Base-by-base conservation (phyloP, 768 basidiomycete genomes). In the Lentinus tigrinus region DNA sequence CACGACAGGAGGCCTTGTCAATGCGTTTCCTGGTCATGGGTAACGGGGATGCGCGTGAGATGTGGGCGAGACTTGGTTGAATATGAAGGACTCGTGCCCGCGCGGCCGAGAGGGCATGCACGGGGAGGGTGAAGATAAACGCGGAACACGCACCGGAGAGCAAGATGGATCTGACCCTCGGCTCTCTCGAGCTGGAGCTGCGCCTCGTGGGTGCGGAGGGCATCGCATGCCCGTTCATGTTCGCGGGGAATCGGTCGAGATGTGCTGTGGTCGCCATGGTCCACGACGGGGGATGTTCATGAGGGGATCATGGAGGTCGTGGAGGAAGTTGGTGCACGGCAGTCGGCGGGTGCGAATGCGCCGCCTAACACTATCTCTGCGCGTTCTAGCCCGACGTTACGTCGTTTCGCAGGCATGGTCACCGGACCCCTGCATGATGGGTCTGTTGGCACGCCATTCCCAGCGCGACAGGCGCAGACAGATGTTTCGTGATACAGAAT, bases 101-200 rank as follows among this genome's bases (percentile, higher is more conserved):
- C 28, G 3, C 19, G 50, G n/a, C 4, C 26, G 14, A 3, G 3
- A 46, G 16, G 53, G 6, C 46, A 24, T n/a, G n/a, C n/a, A 47
- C 17, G 16, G 47, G 11, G 36, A 21, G 27, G 36, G 58, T 40
- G n/a, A 37, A 47, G 51, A 53, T 56, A 55, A 56, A 53, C 50
- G 54, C 54, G 55, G 60, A 42, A 50, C 51, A 61, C 60, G 60
- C 52, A 61, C 60, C 60, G 55, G 60, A 61, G 38, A 61, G 60
- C 47, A 61, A 52, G 55, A 61, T 61, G 47, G 60, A 61, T 43
- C 55, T 34, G 47, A 54, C 47, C 39, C 50, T 40, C 38, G 54
- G 54, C 55, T 61, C 55, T 31, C 52, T 31, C 28, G 40, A 19
- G 44, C 50, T 61, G 54, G 38, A 46, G 59, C 23, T 28, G 48